phyloP scores from a whole-genome alignment of 176 grass and related monocot genomes.

The Cenchrus fungigraminus region DNA sequence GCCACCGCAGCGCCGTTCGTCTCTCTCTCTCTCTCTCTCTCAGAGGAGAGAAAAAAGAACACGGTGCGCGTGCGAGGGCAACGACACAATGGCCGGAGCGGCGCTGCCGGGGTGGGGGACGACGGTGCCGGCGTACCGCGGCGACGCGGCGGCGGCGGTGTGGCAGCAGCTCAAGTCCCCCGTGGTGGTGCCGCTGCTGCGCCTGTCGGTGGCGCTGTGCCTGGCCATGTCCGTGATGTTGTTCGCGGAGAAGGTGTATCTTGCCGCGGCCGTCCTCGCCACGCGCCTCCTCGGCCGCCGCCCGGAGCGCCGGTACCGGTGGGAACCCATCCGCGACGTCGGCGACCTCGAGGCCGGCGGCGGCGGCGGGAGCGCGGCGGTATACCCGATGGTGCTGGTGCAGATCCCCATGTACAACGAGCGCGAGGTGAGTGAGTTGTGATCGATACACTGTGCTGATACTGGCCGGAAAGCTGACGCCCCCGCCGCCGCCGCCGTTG shows the following conservation, averaged over 20 bases:
- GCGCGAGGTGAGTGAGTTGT: slow-evolving; percentile 55
- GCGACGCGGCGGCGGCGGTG: slow-evolving; percentile 35
- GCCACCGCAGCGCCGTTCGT: too few relatives aligned
- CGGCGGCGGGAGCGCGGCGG: slow-evolving; percentile 36
- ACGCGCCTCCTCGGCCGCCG: slow-evolving; percentile 49
- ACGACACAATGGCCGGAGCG: slow-evolving; percentile 4
- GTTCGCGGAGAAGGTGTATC: slow-evolving; percentile 77
- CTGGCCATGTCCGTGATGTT: slow-evolving; percentile 83
- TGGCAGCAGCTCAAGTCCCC: slow-evolving; percentile 67
- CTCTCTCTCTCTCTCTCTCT: background rate
- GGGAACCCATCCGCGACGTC: slow-evolving; percentile 55
- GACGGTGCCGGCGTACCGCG: slow-evolving; percentile 15
- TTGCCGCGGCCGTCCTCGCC: slow-evolving; percentile 58
- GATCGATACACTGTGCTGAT: too few relatives aligned
- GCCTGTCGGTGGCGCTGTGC: slow-evolving; percentile 55
- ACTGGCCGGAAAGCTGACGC: too few relatives aligned
- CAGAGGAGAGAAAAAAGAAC: background rate
- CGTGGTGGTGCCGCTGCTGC: slow-evolving; percentile 71
- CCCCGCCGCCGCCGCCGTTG: background rate
- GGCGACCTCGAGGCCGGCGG: slow-evolving; percentile 59
- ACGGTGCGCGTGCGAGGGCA: background rate
- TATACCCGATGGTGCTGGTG: slow-evolving; percentile 79
- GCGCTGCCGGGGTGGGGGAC: slow-evolving; percentile 38
- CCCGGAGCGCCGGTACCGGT: slow-evolving; percentile 60
- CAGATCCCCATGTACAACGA: slow-evolving; percentile 99